Conservation (phyloP, 108 stramenopile species). For the Nitzschia sp. region DNA sequence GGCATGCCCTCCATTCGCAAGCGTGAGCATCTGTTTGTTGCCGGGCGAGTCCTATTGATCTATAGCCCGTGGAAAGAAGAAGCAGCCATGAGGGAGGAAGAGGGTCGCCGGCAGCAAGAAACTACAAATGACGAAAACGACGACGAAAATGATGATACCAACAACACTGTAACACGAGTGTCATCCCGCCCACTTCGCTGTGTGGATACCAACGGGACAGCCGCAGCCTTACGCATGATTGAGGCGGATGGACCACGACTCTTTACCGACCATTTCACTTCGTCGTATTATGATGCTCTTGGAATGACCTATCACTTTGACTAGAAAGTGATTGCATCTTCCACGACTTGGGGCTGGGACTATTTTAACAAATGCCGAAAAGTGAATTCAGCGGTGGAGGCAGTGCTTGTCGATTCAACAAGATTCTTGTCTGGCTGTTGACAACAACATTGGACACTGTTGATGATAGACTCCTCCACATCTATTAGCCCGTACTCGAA, state of each 20-base stretch:
- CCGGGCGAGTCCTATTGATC: constrained; percentile 54
- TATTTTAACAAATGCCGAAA: no score
- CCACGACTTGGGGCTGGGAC: no score
- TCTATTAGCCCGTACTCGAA: no score
- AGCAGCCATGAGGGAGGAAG: neutral
- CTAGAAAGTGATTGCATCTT: no score
- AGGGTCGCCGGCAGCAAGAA: neutral
- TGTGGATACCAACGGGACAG: constrained; percentile 61
- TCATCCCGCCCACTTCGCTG: constrained; percentile 1
- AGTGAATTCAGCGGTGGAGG: no score
- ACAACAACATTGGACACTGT: no score
- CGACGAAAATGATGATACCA: constrained; percentile 3
- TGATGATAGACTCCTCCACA: no score
- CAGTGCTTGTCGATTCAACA: no score
- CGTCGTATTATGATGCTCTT: constrained; percentile 47
- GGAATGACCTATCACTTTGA: constrained; percentile 32
- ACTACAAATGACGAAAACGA: neutral
- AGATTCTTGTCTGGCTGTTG: no score
- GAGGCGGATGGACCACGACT: constrained; percentile 62
- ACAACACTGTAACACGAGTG: neutral
- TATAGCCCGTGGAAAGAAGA: constrained; percentile 52
- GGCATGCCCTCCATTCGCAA: constrained; percentile 45
- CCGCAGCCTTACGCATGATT: constrained; percentile 46
- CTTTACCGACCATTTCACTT: constrained; percentile 71
- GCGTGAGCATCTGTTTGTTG: constrained; percentile 65